A percentile compares a stretch with the other conserved stretches of the same genome.
phyloP scores from a whole-genome alignment of 2,329 filamentous ascomycete genomes.

The Aspergillus tubingensis region DNA sequence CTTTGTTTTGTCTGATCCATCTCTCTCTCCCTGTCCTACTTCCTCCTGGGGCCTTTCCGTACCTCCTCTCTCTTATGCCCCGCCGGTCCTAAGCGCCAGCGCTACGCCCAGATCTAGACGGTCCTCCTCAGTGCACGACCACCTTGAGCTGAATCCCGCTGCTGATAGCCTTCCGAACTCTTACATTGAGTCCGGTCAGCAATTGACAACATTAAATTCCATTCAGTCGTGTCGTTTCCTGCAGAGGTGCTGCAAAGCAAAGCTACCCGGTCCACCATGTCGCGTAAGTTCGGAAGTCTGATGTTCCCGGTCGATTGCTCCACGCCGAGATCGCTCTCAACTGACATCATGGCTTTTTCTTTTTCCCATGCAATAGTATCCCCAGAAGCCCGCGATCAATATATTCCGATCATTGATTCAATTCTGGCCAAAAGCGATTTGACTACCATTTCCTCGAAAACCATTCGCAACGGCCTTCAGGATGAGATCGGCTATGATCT shows the following conservation, averaged over 20 bases:
- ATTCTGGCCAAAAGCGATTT: conserved; percentile 63
- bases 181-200: background rate
- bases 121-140: conserved; percentile 16
- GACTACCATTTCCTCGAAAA: conserved; percentile 65
- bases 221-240: background rate
- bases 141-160: conserved; percentile 7
- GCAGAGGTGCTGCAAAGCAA: conserved; percentile 9
- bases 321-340: conserved; percentile 22
- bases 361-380: conserved; percentile 44
- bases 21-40: background rate
- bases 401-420: conserved; percentile 62
- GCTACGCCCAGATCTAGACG: conserved; percentile 26
- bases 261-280: conserved; percentile 32
- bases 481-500: conserved; percentile 63
- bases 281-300: conserved; percentile 36
- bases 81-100: conserved; percentile 44
- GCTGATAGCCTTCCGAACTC: conserved; percentile 4
- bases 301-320: conserved; percentile 24
- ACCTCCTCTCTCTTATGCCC: conserved; percentile 30
- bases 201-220: conserved; percentile 17
- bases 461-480: conserved; percentile 65
- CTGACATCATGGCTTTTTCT: conserved; percentile 22
- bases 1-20: background rate
- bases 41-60: conserved; percentile 5
- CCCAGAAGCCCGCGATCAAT: conserved; percentile 51